A percentile compares a stretch with the other conserved stretches of the same genome.
phyloP scores from a whole-genome alignment of 164 flowering plant species.

The Vitis amurensis region DNA sequence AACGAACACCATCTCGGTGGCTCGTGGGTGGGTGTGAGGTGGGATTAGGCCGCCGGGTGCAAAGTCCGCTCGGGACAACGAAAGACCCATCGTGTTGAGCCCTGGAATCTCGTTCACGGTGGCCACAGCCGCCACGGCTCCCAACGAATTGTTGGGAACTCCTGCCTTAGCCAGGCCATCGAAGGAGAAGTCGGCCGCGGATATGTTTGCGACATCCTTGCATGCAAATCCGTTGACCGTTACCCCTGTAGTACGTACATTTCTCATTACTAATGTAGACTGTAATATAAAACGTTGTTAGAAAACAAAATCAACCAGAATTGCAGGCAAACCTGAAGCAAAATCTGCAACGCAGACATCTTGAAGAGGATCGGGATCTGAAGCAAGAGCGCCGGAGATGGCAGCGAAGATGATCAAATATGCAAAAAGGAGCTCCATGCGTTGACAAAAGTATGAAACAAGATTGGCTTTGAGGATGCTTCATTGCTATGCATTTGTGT shows the following conservation, averaged over 20 bases:
- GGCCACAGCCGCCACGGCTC: slow-evolving; percentile 19
- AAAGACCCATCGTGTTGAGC: slow-evolving; percentile 29
- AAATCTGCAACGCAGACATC: slow-evolving; percentile 30
- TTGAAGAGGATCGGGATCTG: slow-evolving; percentile 27
- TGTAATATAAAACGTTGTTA: too few species aligned
- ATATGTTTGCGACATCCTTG: slow-evolving; percentile 18
- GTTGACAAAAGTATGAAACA: background rate
- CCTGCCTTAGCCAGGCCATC: slow-evolving; percentile 23
- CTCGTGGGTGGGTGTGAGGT: slow-evolving; percentile 35
- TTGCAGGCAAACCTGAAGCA: slow-evolving; percentile 14
- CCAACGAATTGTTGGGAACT: slow-evolving; percentile 14
- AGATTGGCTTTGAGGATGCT: too few species aligned
- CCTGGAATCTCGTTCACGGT: slow-evolving; percentile 29
- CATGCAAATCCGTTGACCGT: slow-evolving; percentile 30
- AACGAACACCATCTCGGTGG: slow-evolving; percentile 30
- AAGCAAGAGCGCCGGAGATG: slow-evolving; percentile 5
- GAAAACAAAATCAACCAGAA: too few species aligned
- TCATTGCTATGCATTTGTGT: too few species aligned
- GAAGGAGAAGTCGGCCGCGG: slow-evolving; percentile 26
- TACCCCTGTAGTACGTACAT: slow-evolving; percentile 6
- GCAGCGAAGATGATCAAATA: slow-evolving; percentile 4
- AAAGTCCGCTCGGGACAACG: slow-evolving; percentile 25
- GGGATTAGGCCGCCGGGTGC: slow-evolving; percentile 25
- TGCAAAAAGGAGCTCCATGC: background rate
- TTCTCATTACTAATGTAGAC: too few species aligned